Percentiles rank a stretch among this genome's conserved stretches.
Evolutionary conservation across 192 early-diverging fungal genomes (phyloP).

Genomic region (Glomus cerebriforme): DNA sequence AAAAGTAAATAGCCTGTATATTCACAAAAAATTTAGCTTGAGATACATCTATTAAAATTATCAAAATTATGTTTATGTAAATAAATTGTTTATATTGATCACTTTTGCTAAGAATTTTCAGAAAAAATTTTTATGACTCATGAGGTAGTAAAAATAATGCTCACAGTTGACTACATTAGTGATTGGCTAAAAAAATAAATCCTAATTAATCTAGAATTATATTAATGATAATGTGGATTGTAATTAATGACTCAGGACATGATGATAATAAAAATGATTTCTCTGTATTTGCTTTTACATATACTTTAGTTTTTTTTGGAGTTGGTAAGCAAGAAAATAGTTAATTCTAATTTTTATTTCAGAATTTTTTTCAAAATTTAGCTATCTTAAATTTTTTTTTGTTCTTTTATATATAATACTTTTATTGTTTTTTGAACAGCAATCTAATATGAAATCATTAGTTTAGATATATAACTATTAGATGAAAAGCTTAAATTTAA

Average conservation of each 20-base stretch:
- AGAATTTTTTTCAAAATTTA: not conserved
- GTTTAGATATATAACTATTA: not conserved
- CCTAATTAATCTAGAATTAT: not conserved
- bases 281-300: not conserved
- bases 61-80: too few species aligned
- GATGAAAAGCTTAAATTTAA: not conserved
- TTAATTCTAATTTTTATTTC: not conserved
- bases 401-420: not conserved
- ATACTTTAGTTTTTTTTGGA: not conserved
- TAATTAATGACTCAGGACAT: not conserved
- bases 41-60: too few species aligned
- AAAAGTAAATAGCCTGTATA: too few species aligned
- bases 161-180: too few species aligned
- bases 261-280: not conserved
- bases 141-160: too few species aligned
- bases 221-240: not conserved
- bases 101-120: too few species aligned
- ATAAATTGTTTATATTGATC: too few species aligned
- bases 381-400: slow-evolving; percentile 12
- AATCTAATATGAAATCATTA: slow-evolving; percentile 1
- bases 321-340: slow-evolving; percentile 4
- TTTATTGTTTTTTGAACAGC: not conserved
- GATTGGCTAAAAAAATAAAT: too few species aligned
- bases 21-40: too few species aligned
- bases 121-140: too few species aligned